phyloP scores from a whole-genome alignment of 495 filamentous ascomycete genomes.

The Cairneyella variabilis region DNA sequence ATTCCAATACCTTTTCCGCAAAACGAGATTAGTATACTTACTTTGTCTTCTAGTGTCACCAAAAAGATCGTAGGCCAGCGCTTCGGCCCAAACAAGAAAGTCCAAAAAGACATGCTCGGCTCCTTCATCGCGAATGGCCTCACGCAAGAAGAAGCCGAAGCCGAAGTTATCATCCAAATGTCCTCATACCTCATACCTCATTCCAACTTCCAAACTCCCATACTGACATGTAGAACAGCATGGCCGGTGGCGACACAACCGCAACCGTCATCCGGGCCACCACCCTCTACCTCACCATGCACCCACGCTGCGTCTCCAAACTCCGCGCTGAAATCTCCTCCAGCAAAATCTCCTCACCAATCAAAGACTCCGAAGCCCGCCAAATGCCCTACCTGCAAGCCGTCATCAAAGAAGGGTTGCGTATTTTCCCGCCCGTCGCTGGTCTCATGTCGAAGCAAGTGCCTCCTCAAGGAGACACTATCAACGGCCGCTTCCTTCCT shows the following conservation, averaged over 20 bases:
- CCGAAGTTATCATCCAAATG: constrained; percentile 37
- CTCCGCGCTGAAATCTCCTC: constrained; percentile 54
- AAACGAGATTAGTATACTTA: no score
- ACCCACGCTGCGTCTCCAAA: constrained; percentile 41
- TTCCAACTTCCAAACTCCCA: not conserved
- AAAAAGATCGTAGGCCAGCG: constrained; percentile 27
- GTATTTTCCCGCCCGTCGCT: constrained; percentile 37
- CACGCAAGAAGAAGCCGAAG: constrained; percentile 32
- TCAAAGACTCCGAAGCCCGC: constrained; percentile 37
- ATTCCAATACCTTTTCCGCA: not conserved
- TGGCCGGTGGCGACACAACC: constrained; percentile 61
- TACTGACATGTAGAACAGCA: constrained; percentile 9
- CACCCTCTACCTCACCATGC: constrained; percentile 47
- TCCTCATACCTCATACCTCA: not conserved
- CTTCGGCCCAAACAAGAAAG: constrained; percentile 26
- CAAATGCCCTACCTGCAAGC: constrained; percentile 48
- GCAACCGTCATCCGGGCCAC: constrained; percentile 54
- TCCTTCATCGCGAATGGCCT: constrained; percentile 39
- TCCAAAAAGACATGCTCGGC: constrained; percentile 38
- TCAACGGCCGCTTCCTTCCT: constrained; percentile 52
- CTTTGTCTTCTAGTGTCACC: no score
- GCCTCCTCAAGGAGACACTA: constrained; percentile 46
- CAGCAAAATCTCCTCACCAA: constrained; percentile 30
- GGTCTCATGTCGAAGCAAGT: constrained; percentile 39
- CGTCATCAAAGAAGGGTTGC: constrained; percentile 47